Base-by-base conservation (phyloP, 1,284 basidiomycete species). In the Trichosporon sp. region DNA sequence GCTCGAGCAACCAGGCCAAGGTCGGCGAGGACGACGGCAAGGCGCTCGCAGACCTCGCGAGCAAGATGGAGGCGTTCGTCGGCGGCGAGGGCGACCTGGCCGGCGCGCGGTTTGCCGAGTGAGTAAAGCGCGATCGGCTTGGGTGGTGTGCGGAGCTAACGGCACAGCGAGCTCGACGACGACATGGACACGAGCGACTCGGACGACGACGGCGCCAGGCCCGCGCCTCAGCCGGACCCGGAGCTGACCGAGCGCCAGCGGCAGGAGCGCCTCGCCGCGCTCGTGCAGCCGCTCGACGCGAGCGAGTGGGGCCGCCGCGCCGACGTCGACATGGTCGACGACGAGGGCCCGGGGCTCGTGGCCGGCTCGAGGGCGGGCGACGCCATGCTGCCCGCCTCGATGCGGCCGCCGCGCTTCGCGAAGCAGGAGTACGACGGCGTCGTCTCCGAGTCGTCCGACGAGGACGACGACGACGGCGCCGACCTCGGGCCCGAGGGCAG, bases 101-200 rank as follows among this genome's bases (percentile, higher is more conserved):
- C 74, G 95, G 95, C 1, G 95, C 93, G 0, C 83, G 86, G 71
- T 95, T 98, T 76, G 88, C 90, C 64, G 94, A 95, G 93, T 96
- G 82, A 77, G 91, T 65, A 51, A 32, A 13, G 27, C 25, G 2
- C 53, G 13, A 29, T 1, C 13, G 15, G 13, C 53, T 58, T n/a
- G 3, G 15, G 3, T 4, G 3, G 13, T 21, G 23, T 21, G 64
- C 29, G 21, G 1, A 32, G 53, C 65, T 64, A 27, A 69, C 60
- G 1, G 4, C n/a, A 0, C 68, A 83, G 78, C 65, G 81, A 83
- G 68, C 66, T 83, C 31, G 82, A 79, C 2, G 87, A 88, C 58
- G 86, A 83, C 65, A 75, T 80, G 72, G 70, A 75, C 32, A 68
- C 47, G 23, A n/a, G 75, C 21, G 76, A 78, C 44, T 70, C 71